Percentiles rank a stretch among this genome's conserved stretches.
phyloP scores from a whole-genome alignment of 139 green algal species.

The Astrephomene gubernaculifera region DNA sequence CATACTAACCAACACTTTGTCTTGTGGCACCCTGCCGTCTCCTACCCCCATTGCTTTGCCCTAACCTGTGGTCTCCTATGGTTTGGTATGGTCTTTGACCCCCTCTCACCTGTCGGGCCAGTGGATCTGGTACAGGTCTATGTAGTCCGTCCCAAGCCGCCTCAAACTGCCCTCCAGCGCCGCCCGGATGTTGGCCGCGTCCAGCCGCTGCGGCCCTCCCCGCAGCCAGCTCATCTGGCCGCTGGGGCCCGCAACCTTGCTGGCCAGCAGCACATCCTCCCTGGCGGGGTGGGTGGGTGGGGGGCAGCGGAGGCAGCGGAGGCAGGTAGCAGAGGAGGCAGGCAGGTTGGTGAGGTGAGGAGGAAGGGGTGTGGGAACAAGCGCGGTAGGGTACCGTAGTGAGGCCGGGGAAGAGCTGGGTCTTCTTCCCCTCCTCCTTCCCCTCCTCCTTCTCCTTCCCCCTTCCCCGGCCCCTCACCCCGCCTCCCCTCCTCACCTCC shows the following conservation, averaged over 20 bases:
- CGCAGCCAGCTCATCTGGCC: conserved; percentile 89
- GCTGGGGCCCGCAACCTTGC: conserved; percentile 86
- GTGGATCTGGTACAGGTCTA: conserved; percentile 95
- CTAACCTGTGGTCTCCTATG: not conserved
- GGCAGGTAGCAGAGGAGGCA: too few species aligned
- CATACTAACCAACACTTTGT: too few species aligned
- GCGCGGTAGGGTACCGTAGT: too few species aligned
- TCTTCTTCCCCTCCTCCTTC: too few species aligned
- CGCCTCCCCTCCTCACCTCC: conserved; percentile 8
- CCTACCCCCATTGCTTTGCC: not conserved
- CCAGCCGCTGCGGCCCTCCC: conserved; percentile 73
- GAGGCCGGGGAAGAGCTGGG: too few species aligned
- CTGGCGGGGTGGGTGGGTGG: too few species aligned
- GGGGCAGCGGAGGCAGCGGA: too few species aligned
- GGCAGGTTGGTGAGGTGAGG: too few species aligned
- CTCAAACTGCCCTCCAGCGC: conserved; percentile 82
- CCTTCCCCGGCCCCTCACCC: too few species aligned
- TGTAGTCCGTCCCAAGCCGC: conserved; percentile 87
- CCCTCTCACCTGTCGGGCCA: conserved; percentile 84
- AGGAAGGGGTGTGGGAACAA: too few species aligned
- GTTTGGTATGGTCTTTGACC: not conserved
- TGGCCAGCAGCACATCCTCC: conserved; percentile 71
- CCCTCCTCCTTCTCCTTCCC: too few species aligned
- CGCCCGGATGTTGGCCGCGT: conserved; percentile 71
- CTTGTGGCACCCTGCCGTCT: not conserved